Evolutionary conservation across 257 asterid genomes (phyloP).

Genomic region (Ballota nigra): DNA sequence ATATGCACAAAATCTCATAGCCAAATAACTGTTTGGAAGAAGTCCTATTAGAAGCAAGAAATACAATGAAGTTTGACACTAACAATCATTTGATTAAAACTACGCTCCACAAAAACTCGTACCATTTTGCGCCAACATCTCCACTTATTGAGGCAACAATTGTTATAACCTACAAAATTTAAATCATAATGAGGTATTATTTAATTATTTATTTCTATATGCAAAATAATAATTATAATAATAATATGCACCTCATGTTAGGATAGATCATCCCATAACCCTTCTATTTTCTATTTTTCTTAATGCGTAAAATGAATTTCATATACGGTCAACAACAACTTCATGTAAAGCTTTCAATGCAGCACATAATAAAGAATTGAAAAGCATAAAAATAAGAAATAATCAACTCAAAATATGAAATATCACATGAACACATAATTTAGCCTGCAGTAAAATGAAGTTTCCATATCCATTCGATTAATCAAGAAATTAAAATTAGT

Average conservation of each 20-base stretch:
- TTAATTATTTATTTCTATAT: not conserved
- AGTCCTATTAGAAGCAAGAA: not conserved
- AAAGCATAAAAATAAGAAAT: too few relatives aligned
- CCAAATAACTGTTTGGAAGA: not conserved
- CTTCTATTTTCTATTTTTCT: too few relatives aligned
- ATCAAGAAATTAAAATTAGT: too few relatives aligned
- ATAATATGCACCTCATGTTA: conserved; percentile 89
- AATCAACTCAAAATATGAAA: too few relatives aligned
- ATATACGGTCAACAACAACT: too few relatives aligned
- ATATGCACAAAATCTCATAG: not conserved
- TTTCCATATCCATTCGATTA: too few relatives aligned
- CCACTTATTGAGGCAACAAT: conserved; percentile 82
- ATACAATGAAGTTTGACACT: conserved; percentile 28
- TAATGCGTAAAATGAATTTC: too few relatives aligned
- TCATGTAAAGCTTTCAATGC: too few relatives aligned
- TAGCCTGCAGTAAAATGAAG: too few relatives aligned
- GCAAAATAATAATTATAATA: not conserved
- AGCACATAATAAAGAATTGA: too few relatives aligned
- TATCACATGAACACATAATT: too few relatives aligned
- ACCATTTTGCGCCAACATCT: conserved; percentile 97
- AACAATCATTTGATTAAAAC: conserved; percentile 95
- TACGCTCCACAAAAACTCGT: conserved; percentile 76
- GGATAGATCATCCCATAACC: conserved; percentile 96
- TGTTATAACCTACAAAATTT: conserved; percentile 67
- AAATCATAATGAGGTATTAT: conserved; percentile 20